Evolutionary conservation across 2,329 filamentous ascomycete genomes (phyloP).

Genomic region (Aspergillus aculeatinus): DNA sequence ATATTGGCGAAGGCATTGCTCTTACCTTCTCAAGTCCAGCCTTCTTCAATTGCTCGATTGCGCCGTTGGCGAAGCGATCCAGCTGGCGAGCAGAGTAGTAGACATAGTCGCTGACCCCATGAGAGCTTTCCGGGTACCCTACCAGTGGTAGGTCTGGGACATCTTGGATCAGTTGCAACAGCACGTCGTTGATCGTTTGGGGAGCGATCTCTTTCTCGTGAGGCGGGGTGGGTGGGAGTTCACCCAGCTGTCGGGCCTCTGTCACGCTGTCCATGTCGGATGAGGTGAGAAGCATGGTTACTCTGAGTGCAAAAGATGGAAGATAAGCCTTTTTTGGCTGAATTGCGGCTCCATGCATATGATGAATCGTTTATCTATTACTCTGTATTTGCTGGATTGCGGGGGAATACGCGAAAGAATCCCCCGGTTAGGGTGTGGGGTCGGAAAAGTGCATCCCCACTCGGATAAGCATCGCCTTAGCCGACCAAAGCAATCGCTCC

Average conservation of each 20-base stretch:
- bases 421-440: not conserved
- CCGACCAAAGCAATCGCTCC: not conserved
- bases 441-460: slow-evolving; percentile 7
- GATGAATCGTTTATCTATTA: no score
- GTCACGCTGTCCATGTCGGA: not conserved
- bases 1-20: not conserved
- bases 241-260: not conserved
- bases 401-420: no score
- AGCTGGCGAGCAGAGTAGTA: slow-evolving; percentile 14
- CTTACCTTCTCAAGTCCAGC: slow-evolving; percentile 9
- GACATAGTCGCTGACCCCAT: slow-evolving; percentile 13
- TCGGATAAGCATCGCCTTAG: slow-evolving; percentile 6
- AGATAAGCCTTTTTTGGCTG: no score
- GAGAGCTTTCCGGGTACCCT: slow-evolving; percentile 12
- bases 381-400: no score
- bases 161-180: slow-evolving; percentile 8
- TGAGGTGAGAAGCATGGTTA: slow-evolving; percentile 3
- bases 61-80: slow-evolving; percentile 12
- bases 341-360: no score
- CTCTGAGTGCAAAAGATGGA: no score
- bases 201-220: slow-evolving; percentile 2
- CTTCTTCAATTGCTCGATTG: not conserved
- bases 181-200: slow-evolving; percentile 11
- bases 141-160: slow-evolving; percentile 9
- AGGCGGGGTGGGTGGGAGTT: slow-evolving; percentile 12